Conservation (phyloP, 1,139 yeast species). For the Debaryomyces psychrophilus region DNA sequence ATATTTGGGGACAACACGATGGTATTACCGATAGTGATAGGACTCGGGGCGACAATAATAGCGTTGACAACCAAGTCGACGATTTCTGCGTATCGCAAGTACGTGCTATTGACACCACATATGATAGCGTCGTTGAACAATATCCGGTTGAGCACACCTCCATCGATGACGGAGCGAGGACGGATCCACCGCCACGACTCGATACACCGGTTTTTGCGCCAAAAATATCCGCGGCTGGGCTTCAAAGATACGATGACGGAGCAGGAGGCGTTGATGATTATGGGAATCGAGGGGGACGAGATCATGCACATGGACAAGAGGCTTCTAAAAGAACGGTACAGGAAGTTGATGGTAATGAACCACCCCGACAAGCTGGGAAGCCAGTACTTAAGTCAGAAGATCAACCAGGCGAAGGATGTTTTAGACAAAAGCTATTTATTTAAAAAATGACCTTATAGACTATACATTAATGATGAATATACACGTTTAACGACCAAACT, state of each 20-base stretch:
- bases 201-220: constrained; percentile 27
- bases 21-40: constrained; percentile 60
- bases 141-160: constrained; percentile 28
- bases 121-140: constrained; percentile 60
- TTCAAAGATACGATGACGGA: constrained; percentile 59
- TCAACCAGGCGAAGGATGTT: constrained; percentile 73
- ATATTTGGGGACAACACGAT: constrained; percentile 15
- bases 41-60: constrained; percentile 56
- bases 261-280: constrained; percentile 57
- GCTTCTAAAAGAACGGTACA: constrained; percentile 56
- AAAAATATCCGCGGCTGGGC: constrained; percentile 48
- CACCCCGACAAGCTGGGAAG: constrained; percentile 85
- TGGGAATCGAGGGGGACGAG: constrained; percentile 58
- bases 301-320: constrained; percentile 47
- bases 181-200: constrained; percentile 23
- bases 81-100: constrained; percentile 48
- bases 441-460: constrained; percentile 16
- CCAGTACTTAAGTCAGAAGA: constrained; percentile 67
- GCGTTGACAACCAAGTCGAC: constrained; percentile 59
- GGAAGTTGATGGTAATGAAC: constrained; percentile 76
- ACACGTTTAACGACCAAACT: constrained; percentile 8
- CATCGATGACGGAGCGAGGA: constrained; percentile 15
- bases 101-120: constrained; percentile 48
- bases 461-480: constrained; percentile 3
- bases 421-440: constrained; percentile 59